Percentiles rank a stretch among this genome's conserved stretches.
phyloP scores from a whole-genome alignment of 768 basidiomycete species.

The Pleurotus citrinopileatus region DNA sequence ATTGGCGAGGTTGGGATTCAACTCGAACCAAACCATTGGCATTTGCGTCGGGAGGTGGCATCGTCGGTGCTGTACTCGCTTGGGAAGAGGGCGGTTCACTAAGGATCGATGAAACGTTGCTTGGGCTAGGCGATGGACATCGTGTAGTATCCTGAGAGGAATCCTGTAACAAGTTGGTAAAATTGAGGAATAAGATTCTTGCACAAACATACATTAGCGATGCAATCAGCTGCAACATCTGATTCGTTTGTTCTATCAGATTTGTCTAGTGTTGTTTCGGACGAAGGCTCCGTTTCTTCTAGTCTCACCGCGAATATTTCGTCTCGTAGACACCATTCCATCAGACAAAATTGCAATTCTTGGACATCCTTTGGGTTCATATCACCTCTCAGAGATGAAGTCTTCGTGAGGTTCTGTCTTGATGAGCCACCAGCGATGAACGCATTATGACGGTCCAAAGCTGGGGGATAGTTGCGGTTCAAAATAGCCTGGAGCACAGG shows the following conservation, averaged over 20 bases:
- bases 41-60: background rate
- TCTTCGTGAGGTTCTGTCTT: slow-evolving; percentile 35
- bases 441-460: slow-evolving; percentile 39
- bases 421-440: slow-evolving; percentile 60
- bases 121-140: too few relatives aligned
- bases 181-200: too few relatives aligned
- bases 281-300: too few relatives aligned
- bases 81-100: slow-evolving; percentile 11
- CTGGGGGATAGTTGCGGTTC: slow-evolving; percentile 53
- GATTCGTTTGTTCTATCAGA: too few relatives aligned
- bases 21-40: background rate
- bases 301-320: slow-evolving; percentile 15
- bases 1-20: slow-evolving; percentile 20
- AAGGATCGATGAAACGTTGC: too few relatives aligned
- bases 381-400: slow-evolving; percentile 34
- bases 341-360: slow-evolving; percentile 30
- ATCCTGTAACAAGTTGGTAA: too few relatives aligned
- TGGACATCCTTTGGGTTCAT: slow-evolving; percentile 40
- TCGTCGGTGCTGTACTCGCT: slow-evolving; percentile 4
- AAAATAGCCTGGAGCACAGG: slow-evolving; percentile 61
- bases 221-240: too few relatives aligned
- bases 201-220: too few relatives aligned
- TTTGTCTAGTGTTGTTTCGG: too few relatives aligned
- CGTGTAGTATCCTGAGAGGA: too few relatives aligned
- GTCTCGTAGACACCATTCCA: slow-evolving; percentile 43